Percentiles rank a stretch among this genome's conserved stretches.
Conservation (phyloP, 2,329 filamentous ascomycete species). For the Monosporascus sp. region DNA sequence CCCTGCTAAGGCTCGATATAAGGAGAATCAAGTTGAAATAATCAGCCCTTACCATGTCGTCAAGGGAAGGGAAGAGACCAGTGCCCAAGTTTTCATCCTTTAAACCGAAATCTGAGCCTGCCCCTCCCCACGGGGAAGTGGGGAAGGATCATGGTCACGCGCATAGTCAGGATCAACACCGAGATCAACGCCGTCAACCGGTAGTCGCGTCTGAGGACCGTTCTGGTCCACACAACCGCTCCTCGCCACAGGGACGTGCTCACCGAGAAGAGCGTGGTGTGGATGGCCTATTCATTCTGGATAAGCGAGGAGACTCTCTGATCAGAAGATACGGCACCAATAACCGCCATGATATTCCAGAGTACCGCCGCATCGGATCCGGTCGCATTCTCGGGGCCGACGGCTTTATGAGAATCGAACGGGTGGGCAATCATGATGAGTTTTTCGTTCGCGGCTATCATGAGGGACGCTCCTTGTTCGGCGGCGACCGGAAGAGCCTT, state of each 20-base stretch:
- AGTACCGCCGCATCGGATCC: conserved; percentile 63
- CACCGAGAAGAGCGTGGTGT: conserved; percentile 3
- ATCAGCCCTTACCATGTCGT: conserved; percentile 14
- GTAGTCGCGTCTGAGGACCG: conserved; percentile 5
- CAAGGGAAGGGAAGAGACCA: conserved; percentile 19
- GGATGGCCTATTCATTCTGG: conserved; percentile 51
- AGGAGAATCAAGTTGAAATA: neutral
- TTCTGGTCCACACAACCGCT: conserved; percentile 1
- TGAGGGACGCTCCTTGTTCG: conserved; percentile 36
- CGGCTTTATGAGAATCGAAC: conserved; percentile 60
- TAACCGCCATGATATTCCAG: conserved; percentile 66
- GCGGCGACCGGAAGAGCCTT: conserved; percentile 43
- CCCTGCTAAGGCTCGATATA: too few species aligned
- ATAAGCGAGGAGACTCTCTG: conserved; percentile 71
- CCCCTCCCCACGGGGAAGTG: conserved; percentile 8
- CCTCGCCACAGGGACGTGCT: conserved; percentile 8
- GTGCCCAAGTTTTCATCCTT: conserved; percentile 75
- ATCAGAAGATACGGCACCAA: conserved; percentile 71
- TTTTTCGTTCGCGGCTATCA: conserved; percentile 45
- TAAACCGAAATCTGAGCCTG: conserved; percentile 42
- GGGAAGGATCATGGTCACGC: conserved; percentile 4
- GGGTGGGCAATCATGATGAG: conserved; percentile 52
- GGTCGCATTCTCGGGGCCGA: conserved; percentile 67
- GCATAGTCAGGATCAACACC: neutral
- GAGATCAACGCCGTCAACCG: conserved; percentile 1